Evolutionary conservation across 345 rosid genomes (phyloP).

Genomic region (Rhizophora mangle): DNA sequence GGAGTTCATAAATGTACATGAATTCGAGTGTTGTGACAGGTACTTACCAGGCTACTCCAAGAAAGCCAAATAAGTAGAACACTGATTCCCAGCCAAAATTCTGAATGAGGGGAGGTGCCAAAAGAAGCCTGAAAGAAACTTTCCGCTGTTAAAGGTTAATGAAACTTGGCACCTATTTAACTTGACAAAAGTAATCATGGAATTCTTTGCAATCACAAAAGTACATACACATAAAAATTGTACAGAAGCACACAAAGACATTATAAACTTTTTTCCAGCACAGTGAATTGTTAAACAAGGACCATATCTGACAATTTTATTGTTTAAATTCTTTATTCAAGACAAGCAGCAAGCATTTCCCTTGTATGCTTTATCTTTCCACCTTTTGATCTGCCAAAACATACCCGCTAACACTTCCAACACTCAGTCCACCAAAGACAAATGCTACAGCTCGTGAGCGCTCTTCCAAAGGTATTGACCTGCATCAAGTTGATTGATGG

Average conservation of each 20-base stretch:
- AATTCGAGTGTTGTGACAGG: conserved; percentile 3
- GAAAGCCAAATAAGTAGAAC: conserved; percentile 71
- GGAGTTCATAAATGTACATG: neutral
- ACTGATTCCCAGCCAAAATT: conserved; percentile 88
- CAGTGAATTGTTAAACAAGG: neutral
- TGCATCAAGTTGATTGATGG: conserved; percentile 30
- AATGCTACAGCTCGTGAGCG: conserved; percentile 92
- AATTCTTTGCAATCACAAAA: too few species aligned
- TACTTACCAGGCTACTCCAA: conserved; percentile 82
- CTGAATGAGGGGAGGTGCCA: conserved; percentile 89
- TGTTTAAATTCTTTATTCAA: conserved; percentile 1
- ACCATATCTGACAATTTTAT: neutral
- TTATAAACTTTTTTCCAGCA: too few species aligned
- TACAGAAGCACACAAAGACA: too few species aligned
- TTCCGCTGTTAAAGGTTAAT: conserved; percentile 21
- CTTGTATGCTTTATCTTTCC: neutral
- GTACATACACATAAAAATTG: too few species aligned
- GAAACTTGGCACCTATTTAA: conserved; percentile 5
- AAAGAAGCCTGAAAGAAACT: conserved; percentile 67
- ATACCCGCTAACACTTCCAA: conserved; percentile 93
- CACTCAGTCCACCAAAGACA: conserved; percentile 87
- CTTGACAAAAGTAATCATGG: neutral
- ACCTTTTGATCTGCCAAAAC: conserved; percentile 9
- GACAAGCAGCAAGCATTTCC: conserved; percentile 10
- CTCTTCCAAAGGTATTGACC: conserved; percentile 81